These are phyloP conservation scores for Mucor piriformis DNA, from an alignment of 371 early-diverging fungal species.

Conservation along the genomic window DNA sequence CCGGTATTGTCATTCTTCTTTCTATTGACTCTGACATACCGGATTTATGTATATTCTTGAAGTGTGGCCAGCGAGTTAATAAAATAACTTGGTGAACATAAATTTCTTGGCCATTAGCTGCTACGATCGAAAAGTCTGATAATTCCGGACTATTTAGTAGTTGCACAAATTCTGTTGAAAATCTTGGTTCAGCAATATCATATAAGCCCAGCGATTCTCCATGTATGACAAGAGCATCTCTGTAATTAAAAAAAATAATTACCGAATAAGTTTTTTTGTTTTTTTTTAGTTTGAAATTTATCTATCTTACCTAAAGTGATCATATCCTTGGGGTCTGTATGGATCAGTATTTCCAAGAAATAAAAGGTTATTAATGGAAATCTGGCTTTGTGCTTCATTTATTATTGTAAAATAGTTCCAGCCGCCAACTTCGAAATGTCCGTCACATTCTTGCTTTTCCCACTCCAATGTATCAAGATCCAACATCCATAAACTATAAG, in stretches of 20 bases:
- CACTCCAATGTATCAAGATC: conserved; percentile 63
- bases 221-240: conserved; percentile 58
- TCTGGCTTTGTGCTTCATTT: conserved; percentile 16
- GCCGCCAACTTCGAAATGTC: conserved; percentile 55
- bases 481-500: conserved; percentile 63
- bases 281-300: neutral
- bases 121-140: conserved; percentile 59
- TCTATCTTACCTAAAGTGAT: conserved; percentile 52
- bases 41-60: conserved; percentile 51
- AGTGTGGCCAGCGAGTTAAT: conserved; percentile 69
- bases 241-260: conserved; percentile 14
- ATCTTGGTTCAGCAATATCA: conserved; percentile 50
- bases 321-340: conserved; percentile 57
- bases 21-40: conserved; percentile 64
- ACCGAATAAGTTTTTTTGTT: conserved; percentile 1
- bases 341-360: conserved; percentile 60
- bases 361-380: conserved; percentile 32
- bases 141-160: conserved; percentile 58
- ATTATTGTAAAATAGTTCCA: conserved; percentile 68
- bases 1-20: conserved; percentile 54
- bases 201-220: conserved; percentile 60
- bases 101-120: conserved; percentile 45
- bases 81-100: conserved; percentile 66
- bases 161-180: conserved; percentile 47
- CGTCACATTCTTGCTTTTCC: conserved; percentile 59